Percentiles rank a stretch among this genome's conserved stretches.
Evolutionary conservation across 257 asterid genomes (phyloP).

Genomic region (Cruciata laevipes): DNA sequence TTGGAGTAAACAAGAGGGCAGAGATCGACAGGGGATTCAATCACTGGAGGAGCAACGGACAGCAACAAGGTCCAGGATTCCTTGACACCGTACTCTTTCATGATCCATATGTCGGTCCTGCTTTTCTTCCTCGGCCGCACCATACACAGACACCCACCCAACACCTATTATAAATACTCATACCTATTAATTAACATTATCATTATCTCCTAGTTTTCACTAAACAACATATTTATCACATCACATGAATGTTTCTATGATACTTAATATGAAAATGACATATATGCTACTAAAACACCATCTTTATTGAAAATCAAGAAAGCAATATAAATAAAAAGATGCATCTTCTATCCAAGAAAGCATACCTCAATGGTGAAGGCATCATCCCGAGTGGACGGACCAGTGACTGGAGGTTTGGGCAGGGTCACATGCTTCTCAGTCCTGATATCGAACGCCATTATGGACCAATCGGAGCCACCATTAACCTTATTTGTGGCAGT

Average conservation of each 20-base stretch:
- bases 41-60: conserved; percentile 30
- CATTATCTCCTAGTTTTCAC: not conserved
- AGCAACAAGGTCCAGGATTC: conserved; percentile 59
- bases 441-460: conserved; percentile 45
- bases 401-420: conserved; percentile 17
- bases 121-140: conserved; percentile 14
- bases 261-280: too few species aligned
- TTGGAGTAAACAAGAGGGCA: conserved; percentile 33
- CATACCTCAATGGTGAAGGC: conserved; percentile 28
- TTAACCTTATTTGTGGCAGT: conserved; percentile 19
- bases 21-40: conserved; percentile 12
- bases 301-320: too few species aligned
- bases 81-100: conserved; percentile 50
- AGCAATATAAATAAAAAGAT: too few species aligned
- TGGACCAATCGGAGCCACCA: conserved; percentile 5
- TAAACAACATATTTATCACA: not conserved
- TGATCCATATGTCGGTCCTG: conserved; percentile 48
- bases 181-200: too few species aligned
- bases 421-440: conserved; percentile 37
- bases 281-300: too few species aligned
- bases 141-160: conserved; percentile 38
- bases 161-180: not conserved
- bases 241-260: too few species aligned
- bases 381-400: not conserved
- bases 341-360: not conserved